Conservation (phyloP, 1,284 basidiomycete genomes). For the Gymnopus androsaceus region DNA sequence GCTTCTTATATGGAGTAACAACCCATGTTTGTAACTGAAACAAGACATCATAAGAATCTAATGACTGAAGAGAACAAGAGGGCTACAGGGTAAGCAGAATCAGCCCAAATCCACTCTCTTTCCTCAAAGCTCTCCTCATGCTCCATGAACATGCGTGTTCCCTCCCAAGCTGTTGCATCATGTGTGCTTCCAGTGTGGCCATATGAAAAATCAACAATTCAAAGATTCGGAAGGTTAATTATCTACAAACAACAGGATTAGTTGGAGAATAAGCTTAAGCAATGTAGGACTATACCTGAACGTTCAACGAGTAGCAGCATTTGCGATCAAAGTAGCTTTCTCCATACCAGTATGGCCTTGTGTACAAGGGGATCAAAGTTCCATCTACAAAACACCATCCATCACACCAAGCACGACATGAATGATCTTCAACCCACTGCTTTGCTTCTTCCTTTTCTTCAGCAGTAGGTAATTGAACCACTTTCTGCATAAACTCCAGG, state of each 20-base stretch:
- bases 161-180: too few species aligned
- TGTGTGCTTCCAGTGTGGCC: too few species aligned
- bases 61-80: too few species aligned
- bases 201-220: slow-evolving; percentile 9
- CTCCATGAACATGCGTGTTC: too few species aligned
- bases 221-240: slow-evolving; percentile 4
- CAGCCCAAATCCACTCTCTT: too few species aligned
- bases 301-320: slow-evolving; percentile 38
- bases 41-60: too few species aligned
- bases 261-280: not conserved
- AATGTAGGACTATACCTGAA: slow-evolving; percentile 28
- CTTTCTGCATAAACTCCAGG: not conserved
- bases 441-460: slow-evolving; percentile 27
- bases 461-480: slow-evolving; percentile 10
- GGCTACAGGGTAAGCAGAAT: too few species aligned
- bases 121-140: too few species aligned
- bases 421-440: slow-evolving; percentile 32
- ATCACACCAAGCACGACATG: slow-evolving; percentile 34
- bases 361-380: slow-evolving; percentile 35
- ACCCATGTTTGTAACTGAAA: too few species aligned
- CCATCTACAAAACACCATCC: slow-evolving; percentile 42
- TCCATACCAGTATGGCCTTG: slow-evolving; percentile 32
- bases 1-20: too few species aligned
- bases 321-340: slow-evolving; percentile 41
- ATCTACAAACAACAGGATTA: not conserved